phyloP scores from a whole-genome alignment of 352 stramenopile species.

The Phytophthora fragariae region DNA sequence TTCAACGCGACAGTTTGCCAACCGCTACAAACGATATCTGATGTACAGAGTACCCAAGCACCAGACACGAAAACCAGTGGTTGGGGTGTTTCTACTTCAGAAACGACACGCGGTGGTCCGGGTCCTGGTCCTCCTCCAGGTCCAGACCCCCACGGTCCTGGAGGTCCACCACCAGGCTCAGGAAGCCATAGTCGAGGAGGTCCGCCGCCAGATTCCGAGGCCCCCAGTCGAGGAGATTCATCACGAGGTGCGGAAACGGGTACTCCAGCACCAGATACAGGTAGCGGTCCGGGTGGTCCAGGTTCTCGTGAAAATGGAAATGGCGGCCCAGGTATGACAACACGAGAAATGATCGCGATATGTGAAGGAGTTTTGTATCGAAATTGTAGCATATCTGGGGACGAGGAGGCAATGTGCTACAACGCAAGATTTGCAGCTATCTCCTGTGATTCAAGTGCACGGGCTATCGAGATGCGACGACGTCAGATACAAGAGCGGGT shows the following conservation, averaged over 20 bases:
- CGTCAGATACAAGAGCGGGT: neutral
- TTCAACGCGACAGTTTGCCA: neutral
- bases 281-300: neutral
- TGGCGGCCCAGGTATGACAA: neutral
- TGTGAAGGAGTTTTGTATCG: neutral
- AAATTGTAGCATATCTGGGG: neutral
- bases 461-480: conserved; percentile 6
- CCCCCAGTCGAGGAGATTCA: neutral
- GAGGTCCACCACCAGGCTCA: neutral
- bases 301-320: neutral
- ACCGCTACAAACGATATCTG: neutral
- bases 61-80: neutral
- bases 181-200: neutral
- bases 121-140: neutral
- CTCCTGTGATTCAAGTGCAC: neutral
- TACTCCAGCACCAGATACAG: neutral
- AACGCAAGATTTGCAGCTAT: neutral
- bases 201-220: neutral
- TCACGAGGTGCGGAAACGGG: neutral
- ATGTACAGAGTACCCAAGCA: neutral
- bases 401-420: conserved; percentile 2
- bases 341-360: neutral
- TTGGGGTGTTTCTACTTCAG: neutral
- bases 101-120: neutral
- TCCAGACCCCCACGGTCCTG: neutral